Percentiles rank a stretch among this genome's conserved stretches.
Conservation (phyloP, 179 eudicot species). For the Corrigiola litoralis region DNA sequence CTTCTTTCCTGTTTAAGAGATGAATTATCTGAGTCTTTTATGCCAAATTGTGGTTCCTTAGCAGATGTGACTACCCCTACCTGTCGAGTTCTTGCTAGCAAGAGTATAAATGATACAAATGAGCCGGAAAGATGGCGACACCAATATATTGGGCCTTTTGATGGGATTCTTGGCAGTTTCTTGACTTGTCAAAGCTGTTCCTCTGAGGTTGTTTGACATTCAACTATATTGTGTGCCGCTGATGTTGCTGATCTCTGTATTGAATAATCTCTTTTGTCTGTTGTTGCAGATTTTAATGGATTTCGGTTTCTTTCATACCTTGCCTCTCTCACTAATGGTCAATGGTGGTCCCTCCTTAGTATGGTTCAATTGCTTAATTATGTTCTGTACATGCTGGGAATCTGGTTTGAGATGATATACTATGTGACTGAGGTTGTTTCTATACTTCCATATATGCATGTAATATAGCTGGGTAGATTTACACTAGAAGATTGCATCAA, state of each 20-base stretch:
- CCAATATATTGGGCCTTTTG: constrained; percentile 74
- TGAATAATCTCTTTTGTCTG: constrained; percentile 1
- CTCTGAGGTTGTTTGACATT: constrained; percentile 70
- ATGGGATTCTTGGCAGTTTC: constrained; percentile 75
- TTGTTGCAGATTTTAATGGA: constrained; percentile 76
- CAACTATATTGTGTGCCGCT: constrained; percentile 3
- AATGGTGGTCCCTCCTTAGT: constrained; percentile 37
- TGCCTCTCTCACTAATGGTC: constrained; percentile 53
- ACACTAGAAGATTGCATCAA: constrained; percentile 69
- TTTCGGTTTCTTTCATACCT: constrained; percentile 69
- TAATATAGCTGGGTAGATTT: constrained; percentile 50
- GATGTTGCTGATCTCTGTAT: background rate
- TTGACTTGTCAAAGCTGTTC: constrained; percentile 79
- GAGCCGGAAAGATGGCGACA: constrained; percentile 67
- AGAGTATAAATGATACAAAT: constrained; percentile 27
- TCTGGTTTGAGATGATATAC: constrained; percentile 10
- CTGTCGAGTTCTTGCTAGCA: constrained; percentile 39
- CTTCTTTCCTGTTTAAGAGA: constrained; percentile 83
- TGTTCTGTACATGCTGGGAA: background rate
- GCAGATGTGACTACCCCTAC: constrained; percentile 51
- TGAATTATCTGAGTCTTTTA: constrained; percentile 59
- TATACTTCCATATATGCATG: constrained; percentile 13
- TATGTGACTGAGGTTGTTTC: constrained; percentile 11
- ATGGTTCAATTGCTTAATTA: constrained; percentile 23
- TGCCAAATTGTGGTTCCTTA: constrained; percentile 46